Conservation (phyloP, 441 rosid genomes). For the Gossypium gossypioides region DNA sequence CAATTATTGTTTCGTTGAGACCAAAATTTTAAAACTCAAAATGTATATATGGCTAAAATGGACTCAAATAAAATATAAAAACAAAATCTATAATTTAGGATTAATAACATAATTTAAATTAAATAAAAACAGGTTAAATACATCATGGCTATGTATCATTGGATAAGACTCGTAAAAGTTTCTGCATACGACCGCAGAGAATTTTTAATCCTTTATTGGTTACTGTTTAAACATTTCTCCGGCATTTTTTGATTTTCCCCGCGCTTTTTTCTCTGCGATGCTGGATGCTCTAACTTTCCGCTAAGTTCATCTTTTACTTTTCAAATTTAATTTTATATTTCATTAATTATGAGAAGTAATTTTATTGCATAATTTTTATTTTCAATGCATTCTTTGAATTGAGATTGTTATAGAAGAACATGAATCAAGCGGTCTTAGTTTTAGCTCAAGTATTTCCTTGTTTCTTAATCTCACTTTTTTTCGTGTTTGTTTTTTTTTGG, state of each 20-base stretch:
- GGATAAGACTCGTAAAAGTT: not conserved
- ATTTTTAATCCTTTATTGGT: not conserved
- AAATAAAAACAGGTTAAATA: not conserved
- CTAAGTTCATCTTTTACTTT: conserved; percentile 1
- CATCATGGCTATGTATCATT: not conserved
- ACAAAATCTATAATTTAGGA: no score
- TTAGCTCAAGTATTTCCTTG: not conserved
- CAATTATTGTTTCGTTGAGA: no score
- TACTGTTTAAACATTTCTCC: not conserved
- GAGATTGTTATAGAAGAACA: not conserved
- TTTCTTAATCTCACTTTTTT: not conserved
- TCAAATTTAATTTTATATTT: not conserved
- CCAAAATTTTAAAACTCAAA: no score
- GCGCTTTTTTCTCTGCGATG: not conserved
- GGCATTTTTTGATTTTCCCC: not conserved
- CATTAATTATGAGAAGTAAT: not conserved
- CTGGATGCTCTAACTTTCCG: conserved; percentile 2
- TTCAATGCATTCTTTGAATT: not conserved
- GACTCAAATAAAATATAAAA: no score
- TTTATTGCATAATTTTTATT: not conserved
- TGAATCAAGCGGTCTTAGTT: not conserved
- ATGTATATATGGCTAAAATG: no score
- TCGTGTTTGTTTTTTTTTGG: not conserved
- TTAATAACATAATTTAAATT: no score
- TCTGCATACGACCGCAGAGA: not conserved